phyloP scores from a whole-genome alignment of 73 alveolate species.

The Symbiodinium pilosum region DNA sequence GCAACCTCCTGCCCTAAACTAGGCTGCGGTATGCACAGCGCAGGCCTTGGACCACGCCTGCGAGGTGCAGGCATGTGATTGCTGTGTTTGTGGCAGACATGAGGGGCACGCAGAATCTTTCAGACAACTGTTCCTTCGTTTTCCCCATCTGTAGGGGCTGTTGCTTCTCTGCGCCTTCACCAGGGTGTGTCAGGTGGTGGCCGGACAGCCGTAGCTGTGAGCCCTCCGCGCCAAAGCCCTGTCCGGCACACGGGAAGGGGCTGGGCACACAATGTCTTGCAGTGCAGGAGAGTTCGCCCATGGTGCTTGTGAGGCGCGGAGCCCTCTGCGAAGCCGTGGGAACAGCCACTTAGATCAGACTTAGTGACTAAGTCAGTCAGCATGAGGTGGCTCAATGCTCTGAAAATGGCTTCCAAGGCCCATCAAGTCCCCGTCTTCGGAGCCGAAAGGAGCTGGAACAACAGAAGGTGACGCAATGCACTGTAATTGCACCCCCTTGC shows the following conservation, averaged over 20 bases:
- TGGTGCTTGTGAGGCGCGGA: too few species aligned
- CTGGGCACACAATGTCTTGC: too few species aligned
- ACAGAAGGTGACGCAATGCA: too few species aligned
- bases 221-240: constrained; percentile 20
- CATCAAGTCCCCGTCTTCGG: neutral
- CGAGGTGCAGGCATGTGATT: neutral
- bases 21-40: neutral
- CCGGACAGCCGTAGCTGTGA: neutral
- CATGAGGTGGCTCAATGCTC: too few species aligned
- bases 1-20: neutral
- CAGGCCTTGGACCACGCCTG: neutral
- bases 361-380: too few species aligned
- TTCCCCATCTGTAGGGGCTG: neutral
- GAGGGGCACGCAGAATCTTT: too few species aligned
- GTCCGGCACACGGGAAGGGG: too few species aligned
- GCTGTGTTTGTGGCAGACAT: neutral
- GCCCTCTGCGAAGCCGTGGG: too few species aligned
- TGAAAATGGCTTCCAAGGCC: neutral
- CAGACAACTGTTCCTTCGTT: too few species aligned
- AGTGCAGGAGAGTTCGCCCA: too few species aligned
- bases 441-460: constrained; percentile 9
- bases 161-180: neutral
- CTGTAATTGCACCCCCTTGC: too few species aligned
- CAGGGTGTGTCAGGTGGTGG: neutral
- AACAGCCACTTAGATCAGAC: too few species aligned